Evolutionary conservation across 1,284 basidiomycete genomes (phyloP), one percentile per base, ranked within the genome.

Genomic region (Ceratobasidium sp.): DNA sequence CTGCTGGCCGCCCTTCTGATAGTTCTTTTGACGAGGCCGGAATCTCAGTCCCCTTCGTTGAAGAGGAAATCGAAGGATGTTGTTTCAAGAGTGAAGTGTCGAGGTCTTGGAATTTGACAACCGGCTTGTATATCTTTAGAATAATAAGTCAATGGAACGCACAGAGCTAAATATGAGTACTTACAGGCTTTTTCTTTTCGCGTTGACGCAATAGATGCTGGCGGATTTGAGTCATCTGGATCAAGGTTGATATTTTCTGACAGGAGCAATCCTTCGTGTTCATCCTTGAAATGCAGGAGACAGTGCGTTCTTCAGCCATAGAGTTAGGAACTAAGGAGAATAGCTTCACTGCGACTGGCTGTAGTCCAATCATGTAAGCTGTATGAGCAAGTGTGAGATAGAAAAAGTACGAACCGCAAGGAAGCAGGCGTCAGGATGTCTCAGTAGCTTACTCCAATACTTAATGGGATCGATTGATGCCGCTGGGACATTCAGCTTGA

Each of bases 271-370:
- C 67, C 10, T 44, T 84, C 53, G 83, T 81, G 71, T 86, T 86
- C 39, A 85, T 79, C 83, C 84, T 85, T 2, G 85, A 85, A 63
- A 87, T 83, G 1, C 80, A 83, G 4, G 86, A 87, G 26, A 82
- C 83, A n/a, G 86, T 86, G 4, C 84, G 82, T 78, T 87, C 86
- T 63, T 87, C 85, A 7, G 84, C 81, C 86, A 87, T 87, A 0
- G 85, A 87, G 80, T 86, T 86, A 26, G 84, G 83, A 7, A 84
- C 80, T 12, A 85, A 78, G 1, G 83, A 83, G 78, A 84, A 86
- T 20, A 86, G 80, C 72, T 84, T 84, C 53, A 83, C 78, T 2
- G 83, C 84, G 53, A 86, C 81, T 58, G 82, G 69, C 85, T 63
- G n/a, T 33, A 33, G 12, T 10, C 28, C 15, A 28, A 55, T 1